These are phyloP conservation scores for Melaleuca alternifolia DNA, from an alignment of 345 rosid genomes.

Conservation along the genomic window DNA sequence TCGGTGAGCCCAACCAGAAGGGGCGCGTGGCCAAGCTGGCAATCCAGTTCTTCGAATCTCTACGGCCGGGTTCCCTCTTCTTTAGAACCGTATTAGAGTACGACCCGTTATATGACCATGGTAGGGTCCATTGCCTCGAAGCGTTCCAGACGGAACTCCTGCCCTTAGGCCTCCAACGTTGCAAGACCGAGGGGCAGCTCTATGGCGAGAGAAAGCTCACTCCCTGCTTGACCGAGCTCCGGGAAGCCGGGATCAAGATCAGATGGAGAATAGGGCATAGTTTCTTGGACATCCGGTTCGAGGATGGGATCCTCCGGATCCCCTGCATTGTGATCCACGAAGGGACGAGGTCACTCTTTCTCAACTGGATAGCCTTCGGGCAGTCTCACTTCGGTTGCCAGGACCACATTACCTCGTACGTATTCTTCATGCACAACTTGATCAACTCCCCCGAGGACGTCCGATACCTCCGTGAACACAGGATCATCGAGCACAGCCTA, in stretches of 20 bases:
- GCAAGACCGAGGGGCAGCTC: constrained; percentile 37
- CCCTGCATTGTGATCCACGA: constrained; percentile 69
- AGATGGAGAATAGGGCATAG: constrained; percentile 48
- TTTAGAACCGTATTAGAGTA: too few relatives aligned
- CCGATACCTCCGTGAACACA: constrained; percentile 49
- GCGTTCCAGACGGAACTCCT: constrained; percentile 50
- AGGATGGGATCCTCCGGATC: constrained; percentile 47
- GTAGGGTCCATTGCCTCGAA: constrained; percentile 60
- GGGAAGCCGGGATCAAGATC: constrained; percentile 61
- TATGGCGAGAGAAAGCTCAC: constrained; percentile 46
- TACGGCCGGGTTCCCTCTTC: too few relatives aligned
- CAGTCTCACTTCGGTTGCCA: constrained; percentile 61
- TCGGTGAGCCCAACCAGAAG: constrained; percentile 36
- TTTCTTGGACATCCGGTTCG: constrained; percentile 65
- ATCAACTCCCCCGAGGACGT: constrained; percentile 71
- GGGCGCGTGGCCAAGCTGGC: constrained; percentile 57
- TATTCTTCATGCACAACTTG: constrained; percentile 82
- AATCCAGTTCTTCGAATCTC: constrained; percentile 31
- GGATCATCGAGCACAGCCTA: constrained; percentile 68
- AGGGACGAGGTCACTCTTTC: constrained; percentile 75
- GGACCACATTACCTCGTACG: constrained; percentile 63
- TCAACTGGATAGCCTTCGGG: constrained; percentile 68
- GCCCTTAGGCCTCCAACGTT: constrained; percentile 39
- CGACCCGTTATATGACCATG: constrained; percentile 46
- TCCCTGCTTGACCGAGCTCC: constrained; percentile 57